phyloP scores from a whole-genome alignment of 352 stramenopile genomes.

The Phytophthora cajani region DNA sequence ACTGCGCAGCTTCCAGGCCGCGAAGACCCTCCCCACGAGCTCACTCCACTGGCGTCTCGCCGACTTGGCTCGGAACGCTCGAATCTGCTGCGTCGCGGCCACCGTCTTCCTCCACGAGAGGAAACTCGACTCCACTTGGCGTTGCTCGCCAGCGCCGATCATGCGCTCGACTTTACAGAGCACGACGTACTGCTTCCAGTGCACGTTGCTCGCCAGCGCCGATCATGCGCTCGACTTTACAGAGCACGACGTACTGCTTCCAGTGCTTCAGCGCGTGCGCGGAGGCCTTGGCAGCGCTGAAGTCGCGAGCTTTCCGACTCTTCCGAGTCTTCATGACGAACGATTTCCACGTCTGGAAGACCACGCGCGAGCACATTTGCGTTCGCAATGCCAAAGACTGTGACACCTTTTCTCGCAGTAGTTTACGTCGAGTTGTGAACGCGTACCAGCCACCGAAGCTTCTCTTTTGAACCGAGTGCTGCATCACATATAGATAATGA shows the following conservation, averaged over 20 bases:
- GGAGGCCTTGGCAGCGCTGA: constrained; percentile 13
- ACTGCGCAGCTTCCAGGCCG: constrained; percentile 45
- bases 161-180: constrained; percentile 62
- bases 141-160: constrained; percentile 35
- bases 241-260: constrained; percentile 52
- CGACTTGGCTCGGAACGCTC: constrained; percentile 25
- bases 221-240: constrained; percentile 62
- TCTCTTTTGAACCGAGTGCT: constrained; percentile 43
- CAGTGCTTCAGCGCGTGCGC: constrained; percentile 34
- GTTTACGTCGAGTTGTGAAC: constrained; percentile 28
- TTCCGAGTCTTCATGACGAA: constrained; percentile 24
- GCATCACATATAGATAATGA: constrained; percentile 45
- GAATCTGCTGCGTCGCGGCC: constrained; percentile 24
- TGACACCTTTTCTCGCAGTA: constrained; percentile 31
- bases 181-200: too few species aligned
- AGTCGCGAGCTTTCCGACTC: constrained; percentile 19
- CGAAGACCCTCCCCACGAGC: constrained; percentile 29
- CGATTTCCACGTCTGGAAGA: constrained; percentile 43
- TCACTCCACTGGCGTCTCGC: constrained; percentile 11
- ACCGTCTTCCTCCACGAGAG: constrained; percentile 54
- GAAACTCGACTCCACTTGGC: constrained; percentile 35
- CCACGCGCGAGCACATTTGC: constrained; percentile 32
- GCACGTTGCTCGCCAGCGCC: constrained; percentile 21
- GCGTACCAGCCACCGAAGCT: constrained; percentile 47
- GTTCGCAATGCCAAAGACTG: constrained; percentile 35